Evolutionary conservation across 768 basidiomycete species (phyloP).

Genomic region (Boletus coccyginus): DNA sequence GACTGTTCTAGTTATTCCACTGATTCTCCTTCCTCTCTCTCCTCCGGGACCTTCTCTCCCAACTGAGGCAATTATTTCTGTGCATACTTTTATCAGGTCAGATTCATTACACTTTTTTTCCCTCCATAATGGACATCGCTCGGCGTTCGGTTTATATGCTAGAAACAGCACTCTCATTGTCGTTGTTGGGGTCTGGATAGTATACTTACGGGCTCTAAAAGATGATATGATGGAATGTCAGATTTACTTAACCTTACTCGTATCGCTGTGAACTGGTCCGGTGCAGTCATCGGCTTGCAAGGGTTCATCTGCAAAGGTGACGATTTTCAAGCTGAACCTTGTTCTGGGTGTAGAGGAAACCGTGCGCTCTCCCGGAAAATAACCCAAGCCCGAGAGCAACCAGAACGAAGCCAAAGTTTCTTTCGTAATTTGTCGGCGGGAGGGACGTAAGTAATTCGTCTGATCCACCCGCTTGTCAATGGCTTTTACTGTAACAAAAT

Average conservation of each 20-base stretch:
- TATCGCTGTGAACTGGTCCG: background rate
- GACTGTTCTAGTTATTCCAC: slow-evolving; percentile 13
- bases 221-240: slow-evolving; percentile 1
- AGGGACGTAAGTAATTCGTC: too few species aligned
- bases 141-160: slow-evolving; percentile 6
- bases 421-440: background rate
- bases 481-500: background rate
- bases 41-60: slow-evolving; percentile 2
- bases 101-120: background rate
- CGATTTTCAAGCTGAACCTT: too few species aligned
- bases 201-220: slow-evolving; percentile 3
- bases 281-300: too few species aligned
- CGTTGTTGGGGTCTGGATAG: background rate
- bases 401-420: background rate
- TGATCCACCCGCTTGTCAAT: background rate
- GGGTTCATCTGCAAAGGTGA: background rate
- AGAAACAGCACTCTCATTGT: background rate
- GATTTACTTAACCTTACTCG: background rate
- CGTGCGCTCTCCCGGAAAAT: background rate
- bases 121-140: slow-evolving; percentile 7
- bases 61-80: background rate
- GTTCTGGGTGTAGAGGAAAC: background rate
- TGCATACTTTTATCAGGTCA: background rate
- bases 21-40: slow-evolving; percentile 12
- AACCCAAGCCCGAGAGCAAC: too few species aligned